Evolutionary conservation across 1,284 basidiomycete species (phyloP), one percentile per base, ranked within the genome.

Genomic region (Malassezia yamatoensis): DNA sequence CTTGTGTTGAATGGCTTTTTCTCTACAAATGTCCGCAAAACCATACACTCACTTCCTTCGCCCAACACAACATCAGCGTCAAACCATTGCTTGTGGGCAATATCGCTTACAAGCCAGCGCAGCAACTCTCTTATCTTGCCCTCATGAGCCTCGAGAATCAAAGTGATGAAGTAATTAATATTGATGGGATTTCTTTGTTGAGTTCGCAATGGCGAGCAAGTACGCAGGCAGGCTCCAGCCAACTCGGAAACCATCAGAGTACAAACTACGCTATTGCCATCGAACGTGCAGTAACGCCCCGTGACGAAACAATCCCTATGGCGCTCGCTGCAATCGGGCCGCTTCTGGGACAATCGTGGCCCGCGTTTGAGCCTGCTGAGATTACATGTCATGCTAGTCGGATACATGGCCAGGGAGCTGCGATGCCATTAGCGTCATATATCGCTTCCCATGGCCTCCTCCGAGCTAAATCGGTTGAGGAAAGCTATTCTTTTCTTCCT

Each of bases 161-260:
- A 32, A 47, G 33, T 18, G 20, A 45, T 9, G 40, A 49, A 12
- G 12, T 43, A 12, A 12, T 59, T 12, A 33, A 16, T 11, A 21
- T 54, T 3, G 18, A 15, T 4, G 33, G 51, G 21, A 12, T 49
- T 6, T 8, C 45, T 11, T 24, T 51, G 24, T 42, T 51, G 18
- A 42, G 44, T 37, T 43, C 48, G 6, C 49, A 49, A 34, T 49
- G 53, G 44, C 46, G 18, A 1, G 16, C 34, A 18, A 38, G 45
- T 9, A 16, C 21, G 6, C 10, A 29, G 6, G 16, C 15, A 9
- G 24, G 18, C 2, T 6, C 43, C 5, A 1, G 8, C 7, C 1
- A 13, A 11, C 43, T 45, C 18, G 43, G n/a, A 12, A 33, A 33
- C 1, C 34, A 36, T 21, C 34, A 34, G 29, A 33, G 18, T 8